These are phyloP conservation scores for Saksenaea oblongispora DNA, from an alignment of 371 early-diverging fungal genomes.

Conservation along the genomic window DNA sequence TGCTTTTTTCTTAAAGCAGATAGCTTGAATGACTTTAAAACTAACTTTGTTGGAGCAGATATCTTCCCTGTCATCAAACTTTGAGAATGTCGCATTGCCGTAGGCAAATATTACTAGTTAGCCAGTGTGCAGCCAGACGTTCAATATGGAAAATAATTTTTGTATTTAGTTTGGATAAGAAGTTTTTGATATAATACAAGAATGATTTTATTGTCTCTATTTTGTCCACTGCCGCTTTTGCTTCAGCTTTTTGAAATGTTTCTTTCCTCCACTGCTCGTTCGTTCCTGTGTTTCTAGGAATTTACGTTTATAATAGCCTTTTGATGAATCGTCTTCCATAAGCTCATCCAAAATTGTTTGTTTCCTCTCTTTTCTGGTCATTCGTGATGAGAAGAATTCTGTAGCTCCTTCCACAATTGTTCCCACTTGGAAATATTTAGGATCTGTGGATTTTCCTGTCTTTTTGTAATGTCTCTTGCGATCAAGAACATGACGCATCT, in stretches of 20 bases:
- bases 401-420: constrained; percentile 88
- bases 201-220: neutral
- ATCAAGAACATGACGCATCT: constrained; percentile 88
- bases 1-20: no score
- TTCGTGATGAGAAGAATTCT: constrained; percentile 84
- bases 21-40: no score
- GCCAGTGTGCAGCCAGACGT: no score
- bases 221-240: constrained; percentile 9
- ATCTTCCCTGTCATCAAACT: no score
- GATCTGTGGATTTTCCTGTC: constrained; percentile 64
- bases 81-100: no score
- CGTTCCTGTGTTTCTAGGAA: constrained; percentile 74
- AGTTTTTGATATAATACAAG: neutral
- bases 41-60: no score
- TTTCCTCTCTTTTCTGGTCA: constrained; percentile 85
- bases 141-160: neutral
- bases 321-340: constrained; percentile 72
- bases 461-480: constrained; percentile 93
- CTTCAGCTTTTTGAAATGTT: constrained; percentile 56
- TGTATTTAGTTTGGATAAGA: neutral
- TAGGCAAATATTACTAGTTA: no score
- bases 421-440: constrained; percentile 94
- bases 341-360: constrained; percentile 87
- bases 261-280: constrained; percentile 62
- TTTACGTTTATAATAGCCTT: constrained; percentile 85